Percentiles rank a stretch among this genome's conserved stretches.
Conservation (phyloP, 1,284 basidiomycete genomes). For the Abortiporus biennis region DNA sequence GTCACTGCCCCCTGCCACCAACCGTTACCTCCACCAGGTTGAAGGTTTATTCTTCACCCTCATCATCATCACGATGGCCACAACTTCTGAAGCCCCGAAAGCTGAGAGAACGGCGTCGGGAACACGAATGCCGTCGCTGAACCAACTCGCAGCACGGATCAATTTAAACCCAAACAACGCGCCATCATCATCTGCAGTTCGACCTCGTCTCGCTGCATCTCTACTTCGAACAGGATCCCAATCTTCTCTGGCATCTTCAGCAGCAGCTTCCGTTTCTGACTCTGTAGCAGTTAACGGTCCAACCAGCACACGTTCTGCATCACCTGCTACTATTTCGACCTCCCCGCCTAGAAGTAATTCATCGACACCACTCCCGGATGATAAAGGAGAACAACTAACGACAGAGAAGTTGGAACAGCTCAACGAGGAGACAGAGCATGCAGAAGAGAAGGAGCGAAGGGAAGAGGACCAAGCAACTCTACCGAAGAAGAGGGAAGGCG, state of each 20-base stretch:
- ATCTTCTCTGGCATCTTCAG: slow-evolving; percentile 43
- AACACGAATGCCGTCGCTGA: slow-evolving; percentile 61
- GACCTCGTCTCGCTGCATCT: slow-evolving; percentile 70
- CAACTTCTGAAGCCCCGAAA: slow-evolving; percentile 30
- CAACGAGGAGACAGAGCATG: slow-evolving; percentile 39
- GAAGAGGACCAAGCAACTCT: slow-evolving; percentile 17
- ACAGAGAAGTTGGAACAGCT: slow-evolving; percentile 55
- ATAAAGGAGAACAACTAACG: slow-evolving; percentile 48
- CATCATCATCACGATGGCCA: slow-evolving; percentile 25
- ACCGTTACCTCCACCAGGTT: no score
- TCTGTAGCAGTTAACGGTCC: slow-evolving; percentile 54
- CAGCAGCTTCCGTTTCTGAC: slow-evolving; percentile 45
- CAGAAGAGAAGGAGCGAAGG: slow-evolving; percentile 19
- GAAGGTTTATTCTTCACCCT: no score
- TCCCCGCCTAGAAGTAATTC: slow-evolving; percentile 40
- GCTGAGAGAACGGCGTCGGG: slow-evolving; percentile 29
- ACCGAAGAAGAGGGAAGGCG: slow-evolving; percentile 32
- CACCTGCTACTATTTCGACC: slow-evolving; percentile 36
- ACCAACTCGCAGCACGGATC: slow-evolving; percentile 74
- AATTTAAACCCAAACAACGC: slow-evolving; percentile 35
- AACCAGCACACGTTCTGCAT: slow-evolving; percentile 53
- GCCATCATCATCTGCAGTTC: slow-evolving; percentile 32
- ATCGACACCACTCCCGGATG: slow-evolving; percentile 24
- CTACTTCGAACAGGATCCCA: slow-evolving; percentile 61
- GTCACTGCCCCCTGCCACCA: no score